Base-by-base conservation (phyloP, 2,329 filamentous ascomycete genomes). In the Paracorniculantispora psalliotae region DNA sequence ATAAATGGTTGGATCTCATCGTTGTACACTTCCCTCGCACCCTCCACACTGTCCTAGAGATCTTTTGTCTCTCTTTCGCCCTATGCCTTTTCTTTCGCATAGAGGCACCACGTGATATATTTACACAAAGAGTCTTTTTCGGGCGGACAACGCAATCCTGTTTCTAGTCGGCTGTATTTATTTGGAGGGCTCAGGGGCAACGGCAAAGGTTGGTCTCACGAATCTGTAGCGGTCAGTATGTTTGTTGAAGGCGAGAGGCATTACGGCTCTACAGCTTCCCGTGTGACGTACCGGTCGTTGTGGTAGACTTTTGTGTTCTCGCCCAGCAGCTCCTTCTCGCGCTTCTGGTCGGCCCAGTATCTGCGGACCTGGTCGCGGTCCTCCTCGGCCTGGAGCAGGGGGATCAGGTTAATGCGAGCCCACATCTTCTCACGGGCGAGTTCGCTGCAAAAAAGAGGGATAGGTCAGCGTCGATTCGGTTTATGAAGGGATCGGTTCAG, bases 401-500 rank as follows among this genome's bases (percentile, higher is more conserved):
- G 94, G 70, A 93, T 94, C 64, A 99, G 82, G 77, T 97, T 86
- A 77, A 99, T 96, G 72, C 94, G 89, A 62, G 91, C 86, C 94
- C 94, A 99, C 85, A 96, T 94, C 82, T 97, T 99, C 73, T 99
- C 94, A 68, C 94, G 91, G 63, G 87, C 90, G 66, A 96, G 87
- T 77, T 99, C 94, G 71, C 92, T 97, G 68, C 60, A 0, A 1
- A n/a, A 41, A n/a, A 41, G 13, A 4, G 10, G 17, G 10, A 21
- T 17, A n/a, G 6, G 61, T 66, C 35, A 64, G 60, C 10, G 23
- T 37, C 13, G 8, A 37, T 19, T 43, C 44, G n/a, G 15, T 47
- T 23, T 19, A 15, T 8, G 1, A 8, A 9, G 5, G 19, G 28
- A 26, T 41, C 35, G 35, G 35, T 53, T n/a, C n/a, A 33, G 43